phyloP scores from a whole-genome alignment of 2,329 filamentous ascomycete genomes.

The Thermoascus crustaceus region DNA sequence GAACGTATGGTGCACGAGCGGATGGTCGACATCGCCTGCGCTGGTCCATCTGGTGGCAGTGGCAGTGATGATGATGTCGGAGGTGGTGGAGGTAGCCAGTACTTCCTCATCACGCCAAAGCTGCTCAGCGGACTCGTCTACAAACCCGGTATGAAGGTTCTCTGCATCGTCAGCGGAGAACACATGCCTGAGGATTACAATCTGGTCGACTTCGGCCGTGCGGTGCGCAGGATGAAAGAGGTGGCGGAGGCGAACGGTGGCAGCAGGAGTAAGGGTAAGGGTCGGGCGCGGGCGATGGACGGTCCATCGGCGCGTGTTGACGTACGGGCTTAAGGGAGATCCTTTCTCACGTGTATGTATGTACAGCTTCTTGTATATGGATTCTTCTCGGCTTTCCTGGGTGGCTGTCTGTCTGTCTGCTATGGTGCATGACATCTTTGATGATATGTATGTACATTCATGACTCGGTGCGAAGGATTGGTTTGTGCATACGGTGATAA shows the following conservation, averaged over 20 bases:
- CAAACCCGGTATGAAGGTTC: constrained; percentile 81
- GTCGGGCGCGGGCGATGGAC: neutral
- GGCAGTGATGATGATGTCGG: constrained; percentile 35
- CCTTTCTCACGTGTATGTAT: too few relatives aligned
- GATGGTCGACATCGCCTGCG: constrained; percentile 94
- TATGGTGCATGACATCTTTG: too few relatives aligned
- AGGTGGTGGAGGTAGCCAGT: constrained; percentile 52
- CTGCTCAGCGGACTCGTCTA: constrained; percentile 78
- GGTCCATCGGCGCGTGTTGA: neutral
- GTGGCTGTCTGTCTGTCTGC: too few relatives aligned
- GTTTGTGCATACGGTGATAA: too few relatives aligned
- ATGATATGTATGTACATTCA: too few relatives aligned
- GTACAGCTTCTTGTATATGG: too few relatives aligned
- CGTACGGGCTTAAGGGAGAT: neutral
- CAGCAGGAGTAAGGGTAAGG: constrained; percentile 11
- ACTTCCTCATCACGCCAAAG: constrained; percentile 98
- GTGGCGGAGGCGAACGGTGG: constrained; percentile 14
- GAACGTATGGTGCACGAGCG: constrained; percentile 96
- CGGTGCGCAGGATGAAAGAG: constrained; percentile 27
- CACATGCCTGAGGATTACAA: constrained; percentile 37
- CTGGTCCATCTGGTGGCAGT: constrained; percentile 45
- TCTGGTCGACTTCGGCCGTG: constrained; percentile 29
- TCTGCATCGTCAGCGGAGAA: constrained; percentile 89
- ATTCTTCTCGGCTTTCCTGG: too few relatives aligned
- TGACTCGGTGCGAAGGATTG: too few relatives aligned